Base-by-base conservation (phyloP, 768 basidiomycete species). In the Pleurotus sapidus region DNA sequence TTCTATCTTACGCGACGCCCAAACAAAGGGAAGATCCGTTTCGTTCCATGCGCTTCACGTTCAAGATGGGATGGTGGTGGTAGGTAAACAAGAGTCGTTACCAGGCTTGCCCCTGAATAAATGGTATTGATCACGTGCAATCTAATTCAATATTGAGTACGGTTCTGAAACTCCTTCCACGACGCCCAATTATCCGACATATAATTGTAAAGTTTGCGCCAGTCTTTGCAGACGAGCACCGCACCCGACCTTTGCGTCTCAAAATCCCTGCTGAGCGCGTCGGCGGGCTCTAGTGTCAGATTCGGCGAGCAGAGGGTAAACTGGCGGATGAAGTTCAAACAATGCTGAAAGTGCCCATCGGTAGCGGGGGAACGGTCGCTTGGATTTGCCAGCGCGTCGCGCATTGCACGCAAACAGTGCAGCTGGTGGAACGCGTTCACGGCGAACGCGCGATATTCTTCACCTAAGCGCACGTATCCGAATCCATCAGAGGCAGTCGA, bases 351-450 rank as follows among this genome's bases (percentile, higher is more conserved):
- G 39, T 66, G 65, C 3, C 58, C 57, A 0, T n/a, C 51, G 14
- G n/a, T 25, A 11, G 38, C 51, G 14, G 37, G 51, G 7, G 37
- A 23, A 18, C 39, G 51, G 25, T 54, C n/a, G 5, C 55, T 8
- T 12, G n/a, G n/a, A 1, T 38, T n/a, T 18, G 39, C 58, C 11
- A 65, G 55, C 14, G 43, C 59, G 14, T 48, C 57, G 4, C 60
- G 61, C 11, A 71, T 58, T 5, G 60, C 59, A 12, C 68, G 68
- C 1, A 72, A 54, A 57, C 74, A 74, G 53, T 73, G 73, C 12
- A 73, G 50, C 55, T 72, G 60, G 60, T 74, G 72, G 59, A 70
- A 71, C 64, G 72, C 69, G 5, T 69, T 43, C 4, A 73, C 57
- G 1, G 66, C 65, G 57, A 71, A 71, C 1, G 63, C 60, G 27